These are phyloP conservation scores for Cryptococcus amylolentus DNA, from an alignment of 1,284 basidiomycete genomes.

Conservation along the genomic window DNA sequence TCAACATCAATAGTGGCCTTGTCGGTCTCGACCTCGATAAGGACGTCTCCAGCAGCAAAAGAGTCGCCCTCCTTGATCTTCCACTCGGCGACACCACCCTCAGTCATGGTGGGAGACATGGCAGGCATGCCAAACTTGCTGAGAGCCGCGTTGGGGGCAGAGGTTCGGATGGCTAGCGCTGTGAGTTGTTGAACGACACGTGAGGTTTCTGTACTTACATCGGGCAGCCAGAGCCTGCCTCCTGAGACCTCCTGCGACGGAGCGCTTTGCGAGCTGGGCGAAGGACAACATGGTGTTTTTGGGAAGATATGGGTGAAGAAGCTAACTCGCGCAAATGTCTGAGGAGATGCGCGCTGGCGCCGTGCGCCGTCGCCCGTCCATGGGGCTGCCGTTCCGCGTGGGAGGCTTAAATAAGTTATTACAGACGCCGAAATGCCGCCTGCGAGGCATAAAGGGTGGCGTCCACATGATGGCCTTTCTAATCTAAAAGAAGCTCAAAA, in stretches of 20 bases:
- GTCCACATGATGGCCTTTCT: no score
- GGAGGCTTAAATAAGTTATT: no score
- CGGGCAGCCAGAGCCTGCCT: conserved; percentile 27
- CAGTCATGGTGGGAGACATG: conserved; percentile 99
- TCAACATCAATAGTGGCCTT: conserved; percentile 99
- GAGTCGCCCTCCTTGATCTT: conserved; percentile 94
- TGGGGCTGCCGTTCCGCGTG: no score
- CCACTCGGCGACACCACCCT: conserved; percentile 96
- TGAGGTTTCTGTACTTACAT: conserved; percentile 21
- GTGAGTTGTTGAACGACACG: neutral
- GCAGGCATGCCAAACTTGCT: conserved; percentile 90
- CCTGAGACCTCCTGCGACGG: conserved; percentile 25
- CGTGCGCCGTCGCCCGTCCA: no score
- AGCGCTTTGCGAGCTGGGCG: conserved; percentile 41
- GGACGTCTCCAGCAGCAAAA: conserved; percentile 80
- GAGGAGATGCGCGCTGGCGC: neutral
- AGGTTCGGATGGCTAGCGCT: conserved; percentile 70
- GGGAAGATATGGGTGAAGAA: neutral
- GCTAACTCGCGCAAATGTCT: neutral
- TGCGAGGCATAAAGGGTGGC: no score
- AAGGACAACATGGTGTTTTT: conserved; percentile 41
- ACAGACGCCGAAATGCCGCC: no score
- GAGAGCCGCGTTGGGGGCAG: conserved; percentile 71
- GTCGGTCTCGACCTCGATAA: conserved; percentile 97
- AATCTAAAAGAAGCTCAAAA: no score